Evolutionary conservation across 495 filamentous ascomycete genomes (phyloP).

Genomic region (Entonaema liquescens): DNA sequence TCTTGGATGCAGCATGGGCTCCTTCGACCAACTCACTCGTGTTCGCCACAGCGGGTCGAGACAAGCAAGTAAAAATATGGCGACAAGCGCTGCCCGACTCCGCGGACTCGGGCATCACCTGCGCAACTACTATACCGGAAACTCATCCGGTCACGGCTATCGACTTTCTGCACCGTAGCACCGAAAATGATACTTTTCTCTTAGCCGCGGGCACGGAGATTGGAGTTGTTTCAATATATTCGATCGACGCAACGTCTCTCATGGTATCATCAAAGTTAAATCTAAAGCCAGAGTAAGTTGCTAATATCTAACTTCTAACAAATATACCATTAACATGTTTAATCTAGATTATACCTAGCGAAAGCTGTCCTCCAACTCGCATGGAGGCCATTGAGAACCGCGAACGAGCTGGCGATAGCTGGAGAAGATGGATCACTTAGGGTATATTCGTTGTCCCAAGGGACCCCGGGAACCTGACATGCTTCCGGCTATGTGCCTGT

Average conservation of each 20-base stretch:
- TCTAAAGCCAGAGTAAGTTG: constrained; percentile 52
- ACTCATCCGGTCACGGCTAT: constrained; percentile 77
- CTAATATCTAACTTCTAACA: neutral
- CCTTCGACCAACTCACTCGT: constrained; percentile 54
- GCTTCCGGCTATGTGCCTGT: constrained; percentile 11
- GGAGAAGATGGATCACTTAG: constrained; percentile 85
- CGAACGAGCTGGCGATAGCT: constrained; percentile 73
- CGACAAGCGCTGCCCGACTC: constrained; percentile 39
- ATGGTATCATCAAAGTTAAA: constrained; percentile 54
- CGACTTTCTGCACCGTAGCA: constrained; percentile 62
- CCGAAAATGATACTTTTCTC: constrained; percentile 54
- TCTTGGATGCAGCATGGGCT: constrained; percentile 85
- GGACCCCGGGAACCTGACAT: constrained; percentile 22
- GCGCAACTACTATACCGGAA: constrained; percentile 62
- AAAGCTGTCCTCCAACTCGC: constrained; percentile 77
- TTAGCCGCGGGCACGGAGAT: constrained; percentile 75
- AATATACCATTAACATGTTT: neutral
- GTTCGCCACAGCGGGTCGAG: constrained; percentile 89
- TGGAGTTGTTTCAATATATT: constrained; percentile 60
- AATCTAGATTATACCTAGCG: constrained; percentile 64
- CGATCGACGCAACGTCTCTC: constrained; percentile 54
- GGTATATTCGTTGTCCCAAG: constrained; percentile 66
- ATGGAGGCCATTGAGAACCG: constrained; percentile 69
- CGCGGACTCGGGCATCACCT: constrained; percentile 47
- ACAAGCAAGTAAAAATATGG: constrained; percentile 89